Evolutionary conservation across 495 filamentous ascomycete species (phyloP).

Genomic region (Penicillium steckii): DNA sequence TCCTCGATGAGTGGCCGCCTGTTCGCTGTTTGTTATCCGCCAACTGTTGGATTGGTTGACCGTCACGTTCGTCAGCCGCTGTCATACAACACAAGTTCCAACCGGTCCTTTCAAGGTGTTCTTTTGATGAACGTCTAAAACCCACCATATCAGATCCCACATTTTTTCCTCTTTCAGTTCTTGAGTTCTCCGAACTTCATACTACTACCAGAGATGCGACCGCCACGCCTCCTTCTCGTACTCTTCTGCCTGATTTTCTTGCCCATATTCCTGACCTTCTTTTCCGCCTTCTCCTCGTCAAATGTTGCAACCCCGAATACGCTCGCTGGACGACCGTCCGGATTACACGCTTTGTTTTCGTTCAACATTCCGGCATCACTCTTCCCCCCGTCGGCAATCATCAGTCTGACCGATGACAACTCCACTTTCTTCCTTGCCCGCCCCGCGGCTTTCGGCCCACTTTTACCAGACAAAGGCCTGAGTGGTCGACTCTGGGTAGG

Average conservation of each 20-base stretch:
- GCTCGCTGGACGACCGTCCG: constrained; percentile 38
- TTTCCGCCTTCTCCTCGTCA: constrained; percentile 45
- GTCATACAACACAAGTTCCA: constrained; percentile 23
- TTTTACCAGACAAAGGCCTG: constrained; percentile 70
- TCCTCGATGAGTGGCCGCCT: constrained; percentile 40
- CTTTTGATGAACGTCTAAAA: constrained; percentile 3
- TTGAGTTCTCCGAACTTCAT: neutral
- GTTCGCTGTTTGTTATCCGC: constrained; percentile 25
- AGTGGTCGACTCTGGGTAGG: constrained; percentile 89
- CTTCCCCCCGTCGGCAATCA: constrained; percentile 91
- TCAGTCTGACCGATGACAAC: constrained; percentile 96
- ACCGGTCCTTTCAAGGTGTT: constrained; percentile 13
- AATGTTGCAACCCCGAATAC: constrained; percentile 40
- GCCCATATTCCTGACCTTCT: constrained; percentile 51
- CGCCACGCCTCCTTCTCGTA: constrained; percentile 51
- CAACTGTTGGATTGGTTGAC: constrained; percentile 42
- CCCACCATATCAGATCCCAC: neutral
- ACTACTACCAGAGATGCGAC: constrained; percentile 47
- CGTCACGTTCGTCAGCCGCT: constrained; percentile 14
- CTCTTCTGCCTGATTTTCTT: constrained; percentile 55
- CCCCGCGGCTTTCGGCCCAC: constrained; percentile 89
- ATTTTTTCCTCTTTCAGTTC: neutral
- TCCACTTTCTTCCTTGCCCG: constrained; percentile 93
- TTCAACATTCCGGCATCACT: constrained; percentile 71
- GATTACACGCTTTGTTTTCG: constrained; percentile 57